Evolutionary conservation across 371 early-diverging fungal genomes (phyloP), one percentile per base, ranked within the genome.

Genomic region (Mortierella sp.): DNA sequence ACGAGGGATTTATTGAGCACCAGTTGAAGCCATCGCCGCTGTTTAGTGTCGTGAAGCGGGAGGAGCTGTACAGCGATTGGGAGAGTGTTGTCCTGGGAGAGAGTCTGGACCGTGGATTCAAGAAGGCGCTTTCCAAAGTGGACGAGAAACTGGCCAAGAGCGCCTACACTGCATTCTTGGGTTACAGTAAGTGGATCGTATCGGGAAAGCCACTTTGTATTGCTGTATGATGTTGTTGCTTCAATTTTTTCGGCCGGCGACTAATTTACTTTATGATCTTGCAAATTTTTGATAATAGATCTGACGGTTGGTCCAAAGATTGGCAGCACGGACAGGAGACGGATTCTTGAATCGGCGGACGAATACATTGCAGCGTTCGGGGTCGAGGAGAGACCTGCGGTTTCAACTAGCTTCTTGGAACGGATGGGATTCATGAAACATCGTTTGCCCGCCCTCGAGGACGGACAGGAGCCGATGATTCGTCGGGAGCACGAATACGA

Each of bases 231-330:
- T 34, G 37, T 58, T 37, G 73, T 71, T 41, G 45, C 50, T 45
- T 45, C 64, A 4, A 8, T 14, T 47, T 47, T 19, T 89, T 68
- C 71, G 73, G 1, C 87, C 85, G 4, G 52, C 69, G 45, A 64
- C 89, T 9, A 83, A 41, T 88, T 89, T 44, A 81, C n/a, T n/a
- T 89, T 7, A 90, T 84, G 66, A 80, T 86, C 11, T 88, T 90
- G 34, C 85, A 87, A 55, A 78, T 93, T 58, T 14, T 14, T 50
- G 90, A 89, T 47, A 90, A 85, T 85, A 86, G 90, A 70, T 63
- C 55, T 84, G 47, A 79, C 76, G 41, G 76, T 70, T 39, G 77
- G 81, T 1, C 76, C 74, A 45, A 63, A 47, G 66, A 85, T 85
- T 34, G 75, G 69, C 4, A 74, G 68, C 40, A 75, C 70, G 14